A percentile compares a stretch with the other conserved stretches of the same genome.
Conservation (phyloP, 768 basidiomycete genomes). For the Leccinum ochraceum region DNA sequence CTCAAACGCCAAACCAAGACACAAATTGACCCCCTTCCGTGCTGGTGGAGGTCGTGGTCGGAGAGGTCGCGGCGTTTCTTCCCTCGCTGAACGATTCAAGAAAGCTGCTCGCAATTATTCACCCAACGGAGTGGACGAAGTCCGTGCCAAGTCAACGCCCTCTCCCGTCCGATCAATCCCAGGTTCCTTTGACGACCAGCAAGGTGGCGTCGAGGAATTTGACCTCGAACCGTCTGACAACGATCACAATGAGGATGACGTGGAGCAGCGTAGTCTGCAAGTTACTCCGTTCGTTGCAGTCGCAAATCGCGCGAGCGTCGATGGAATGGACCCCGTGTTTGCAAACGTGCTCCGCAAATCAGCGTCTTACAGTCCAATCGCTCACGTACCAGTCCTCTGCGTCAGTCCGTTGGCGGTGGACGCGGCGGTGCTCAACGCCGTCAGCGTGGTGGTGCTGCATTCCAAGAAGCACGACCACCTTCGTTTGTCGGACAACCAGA, state of each 20-base stretch:
- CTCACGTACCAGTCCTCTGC: constrained; percentile 58
- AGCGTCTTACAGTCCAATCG: constrained; percentile 41
- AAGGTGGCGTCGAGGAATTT: constrained; percentile 18
- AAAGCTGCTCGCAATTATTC: constrained; percentile 56
- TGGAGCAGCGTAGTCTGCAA: constrained; percentile 26
- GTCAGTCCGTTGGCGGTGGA: constrained; percentile 52
- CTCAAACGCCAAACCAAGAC: constrained; percentile 36
- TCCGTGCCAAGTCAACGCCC: constrained; percentile 20
- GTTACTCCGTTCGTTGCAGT: constrained; percentile 39
- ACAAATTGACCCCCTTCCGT: constrained; percentile 57
- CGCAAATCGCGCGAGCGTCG: constrained; percentile 71
- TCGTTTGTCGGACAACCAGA: constrained; percentile 74
- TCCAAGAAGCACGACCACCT: constrained; percentile 67
- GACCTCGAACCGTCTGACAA: constrained; percentile 28
- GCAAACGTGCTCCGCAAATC: constrained; percentile 73
- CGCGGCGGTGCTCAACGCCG: constrained; percentile 56
- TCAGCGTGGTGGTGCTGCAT: constrained; percentile 64
- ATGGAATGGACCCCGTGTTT: constrained; percentile 87
- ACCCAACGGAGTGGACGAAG: constrained; percentile 39
- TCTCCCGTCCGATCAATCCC: constrained; percentile 38
- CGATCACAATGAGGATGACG: constrained; percentile 27
- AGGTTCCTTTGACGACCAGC: constrained; percentile 29
- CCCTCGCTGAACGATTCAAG: constrained; percentile 63
- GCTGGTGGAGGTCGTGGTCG: constrained; percentile 44
- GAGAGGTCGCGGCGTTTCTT: constrained; percentile 49